Evolutionary conservation across 106 monocot species (phyloP), one percentile per base, ranked within the genome.

Genomic region (Dendrobium chrysotoxum): DNA sequence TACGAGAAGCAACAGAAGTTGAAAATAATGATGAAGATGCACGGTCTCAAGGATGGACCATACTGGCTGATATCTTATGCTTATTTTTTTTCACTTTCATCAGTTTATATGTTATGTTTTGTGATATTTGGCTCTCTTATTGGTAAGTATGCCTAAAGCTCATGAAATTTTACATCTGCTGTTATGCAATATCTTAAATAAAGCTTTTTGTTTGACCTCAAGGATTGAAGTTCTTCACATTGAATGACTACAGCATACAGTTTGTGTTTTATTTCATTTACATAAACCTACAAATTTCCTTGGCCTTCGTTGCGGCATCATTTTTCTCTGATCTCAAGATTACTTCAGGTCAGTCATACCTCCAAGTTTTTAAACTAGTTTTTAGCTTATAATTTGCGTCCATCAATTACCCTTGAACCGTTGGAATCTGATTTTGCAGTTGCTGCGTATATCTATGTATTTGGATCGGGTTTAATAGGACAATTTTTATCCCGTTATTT

Each of bases 11-110:
- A 96, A 85, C 83, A 92, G 4, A 90, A 86, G 26, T 64, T 93
- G 76, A 90, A 85, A 82, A 85, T 96, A 28, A 91, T 96, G 84
- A 96, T 93, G 96, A 96, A 96, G 81, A 93, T 96, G 96, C 93
- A 92, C 77, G 91, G 96, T 13, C 91, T 93, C 16, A 91, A 89
- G 64, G 93, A 93, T 81, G 84, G 83, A 28, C 86, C 96, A n/a
- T 96, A 96, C 80, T 90, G 89, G 93, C 45, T 90, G 8, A 92
- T 96, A 79, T 90, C 96, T 76, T 93, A 93, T 82, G 82, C 77
- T 46, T 96, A 93, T 83, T 93, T 96, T 80, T 83, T 96, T 53
- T 30, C 30, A 7, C 64, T 96, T 38, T 96, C 96, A 31, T 28
- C 76, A 39, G 53, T 87, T 71, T 93, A 96, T 45, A 85, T 92